Conservation (phyloP, 352 stramenopile species). For the Peronosclerospora sorghi region DNA sequence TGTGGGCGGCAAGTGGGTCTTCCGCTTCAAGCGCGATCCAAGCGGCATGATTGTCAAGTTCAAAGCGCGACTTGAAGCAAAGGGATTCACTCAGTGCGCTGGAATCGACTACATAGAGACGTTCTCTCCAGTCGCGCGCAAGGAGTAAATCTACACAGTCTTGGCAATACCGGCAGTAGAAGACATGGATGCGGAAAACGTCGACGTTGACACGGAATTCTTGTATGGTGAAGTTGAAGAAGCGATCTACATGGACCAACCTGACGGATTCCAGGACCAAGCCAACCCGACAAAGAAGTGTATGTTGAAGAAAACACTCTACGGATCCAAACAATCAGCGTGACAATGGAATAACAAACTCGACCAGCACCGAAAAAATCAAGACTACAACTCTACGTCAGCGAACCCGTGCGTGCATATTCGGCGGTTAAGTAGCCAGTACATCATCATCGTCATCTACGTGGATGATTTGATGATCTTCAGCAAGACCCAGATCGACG, state of each 20-base stretch:
- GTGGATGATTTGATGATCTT: no score
- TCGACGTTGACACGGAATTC: not conserved
- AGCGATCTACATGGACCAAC: constrained; percentile 4
- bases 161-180: not conserved
- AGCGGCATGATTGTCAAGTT: no score
- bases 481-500: no score
- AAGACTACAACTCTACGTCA: no score
- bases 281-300: no score
- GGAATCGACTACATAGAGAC: no score
- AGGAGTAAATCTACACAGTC: not conserved
- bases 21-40: not conserved
- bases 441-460: not conserved
- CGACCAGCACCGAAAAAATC: not conserved
- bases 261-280: no score
- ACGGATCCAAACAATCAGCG: no score
- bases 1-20: not conserved
- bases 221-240: constrained; percentile 3
- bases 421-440: not conserved
- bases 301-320: no score
- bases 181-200: no score
- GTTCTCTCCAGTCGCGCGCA: constrained; percentile 1
- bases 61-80: not conserved
- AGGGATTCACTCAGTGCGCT: not conserved
- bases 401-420: not conserved
- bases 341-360: no score